Base-by-base conservation (phyloP, 2,329 filamentous ascomycete species). In the Paraphaeosphaeria sporulosa region DNA sequence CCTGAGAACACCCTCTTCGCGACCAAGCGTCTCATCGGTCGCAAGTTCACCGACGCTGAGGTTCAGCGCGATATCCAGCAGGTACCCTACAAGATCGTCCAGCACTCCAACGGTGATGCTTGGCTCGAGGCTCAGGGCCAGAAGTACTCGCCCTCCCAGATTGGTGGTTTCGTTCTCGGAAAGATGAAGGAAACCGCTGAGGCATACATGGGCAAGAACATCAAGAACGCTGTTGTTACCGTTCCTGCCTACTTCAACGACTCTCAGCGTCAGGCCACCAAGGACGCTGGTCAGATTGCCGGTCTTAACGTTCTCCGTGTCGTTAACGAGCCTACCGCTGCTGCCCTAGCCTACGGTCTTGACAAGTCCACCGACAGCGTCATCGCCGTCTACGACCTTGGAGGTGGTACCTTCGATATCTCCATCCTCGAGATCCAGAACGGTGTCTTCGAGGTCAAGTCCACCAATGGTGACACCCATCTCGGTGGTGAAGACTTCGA, bases 111-210 rank as follows among this genome's bases (percentile, higher is more conserved):
- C 80, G 94, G 94, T 72, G 94, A 97, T 78, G 94, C 94, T 65
- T 97, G 94, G 94, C 91, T 98, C 66, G 89, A 94, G 81, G 92
- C 94, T 72, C 93, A 93, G 71, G 93, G 90, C 77, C 89, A 97
- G 83, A 96, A 94, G 82, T 97, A 97, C 86, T 97, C 94, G 68
- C 94, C 94, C 59, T 97, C 94, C n/a, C 94, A 98, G 82, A 92
- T 98, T 67, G 94, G 94, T 87, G 94, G 94, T 77, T 97, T 97
- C 81, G 87, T 97, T 69, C 88, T 98, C 74, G 90, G 93, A 81
- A 97, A 98, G 89, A 97, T 97, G 94, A 97, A 96, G 89, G 94
- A 97, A 87, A 98, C 94, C 55, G 94, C 94, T 68, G 94, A 97
- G 85, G 86, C 91, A 64, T 97, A 96, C 84, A 88, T 97, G 68